These are phyloP conservation scores for Candida pseudocylindracea DNA, from an alignment of 1,139 yeast species.

Conservation along the genomic window DNA sequence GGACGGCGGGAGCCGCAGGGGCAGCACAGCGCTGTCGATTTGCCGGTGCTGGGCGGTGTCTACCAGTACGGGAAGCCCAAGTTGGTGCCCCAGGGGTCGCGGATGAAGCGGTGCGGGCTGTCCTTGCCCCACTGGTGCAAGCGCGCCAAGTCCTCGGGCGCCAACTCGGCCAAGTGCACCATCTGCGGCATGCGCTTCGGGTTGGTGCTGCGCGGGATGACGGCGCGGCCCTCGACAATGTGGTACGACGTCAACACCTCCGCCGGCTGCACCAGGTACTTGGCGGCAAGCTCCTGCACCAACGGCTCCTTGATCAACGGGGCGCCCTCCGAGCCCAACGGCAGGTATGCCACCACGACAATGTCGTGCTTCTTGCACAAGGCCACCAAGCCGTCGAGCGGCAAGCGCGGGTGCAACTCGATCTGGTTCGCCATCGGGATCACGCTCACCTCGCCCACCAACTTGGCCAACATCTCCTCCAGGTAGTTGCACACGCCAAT, in stretches of 20 bases:
- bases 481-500: conserved; percentile 15
- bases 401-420: conserved; percentile 16
- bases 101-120: conserved; percentile 15
- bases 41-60: too few species aligned
- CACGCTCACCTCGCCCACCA: conserved; percentile 9
- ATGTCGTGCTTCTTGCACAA: conserved; percentile 9
- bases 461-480: conserved; percentile 8
- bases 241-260: conserved; percentile 17
- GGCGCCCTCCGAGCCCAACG: conserved; percentile 15
- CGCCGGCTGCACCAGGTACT: conserved; percentile 11
- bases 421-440: conserved; percentile 14
- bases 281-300: conserved; percentile 11
- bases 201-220: conserved; percentile 16
- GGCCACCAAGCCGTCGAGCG: conserved; percentile 14
- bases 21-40: too few species aligned
- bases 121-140: conserved; percentile 20
- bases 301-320: conserved; percentile 13
- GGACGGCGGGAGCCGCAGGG: too few species aligned
- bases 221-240: conserved; percentile 11
- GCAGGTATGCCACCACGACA: conserved; percentile 12
- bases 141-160: conserved; percentile 16
- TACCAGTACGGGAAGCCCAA: conserved; percentile 16
- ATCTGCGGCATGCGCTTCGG: conserved; percentile 9
- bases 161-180: conserved; percentile 12
- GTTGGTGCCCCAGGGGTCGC: conserved; percentile 16